Evolutionary conservation across 2,329 filamentous ascomycete species (phyloP), one percentile per base, ranked within the genome.

Genomic region (Venturia carpophila): DNA sequence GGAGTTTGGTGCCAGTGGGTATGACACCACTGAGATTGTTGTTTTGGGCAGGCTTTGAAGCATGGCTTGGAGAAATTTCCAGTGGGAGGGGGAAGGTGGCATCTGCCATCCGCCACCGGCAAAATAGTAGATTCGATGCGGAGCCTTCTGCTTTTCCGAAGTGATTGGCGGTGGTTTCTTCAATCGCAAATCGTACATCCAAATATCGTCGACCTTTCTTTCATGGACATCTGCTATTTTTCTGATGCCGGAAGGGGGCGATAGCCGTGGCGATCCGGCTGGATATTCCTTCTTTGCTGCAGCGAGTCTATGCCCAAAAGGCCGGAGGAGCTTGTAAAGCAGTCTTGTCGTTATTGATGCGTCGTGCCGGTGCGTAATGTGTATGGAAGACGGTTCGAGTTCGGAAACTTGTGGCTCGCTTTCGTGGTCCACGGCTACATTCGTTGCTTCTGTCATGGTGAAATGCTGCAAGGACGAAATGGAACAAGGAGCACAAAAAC

Each of bases 41-140:
- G 64, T 60, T 21, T 27, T 30, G 0, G 75, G 72, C 3, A 84
- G 67, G 0, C 77, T 70, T 2, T 72, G 71, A 0, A 77, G 77
- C 5, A 85, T 71, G 64, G 81, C 77, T 0, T 78, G 74, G 62
- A 78, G 75, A 7, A 84, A 71, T 6, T 75, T 75, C 82, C 83
- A 86, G 67, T 86, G 84, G 60, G 82, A 75, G 0, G 72, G 68
- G 3, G 76, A 77, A 0, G 84, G 79, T 0, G 80, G 80, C 68
- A 75, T 75, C 66, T 82, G 81, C 79, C 83, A 86, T 3, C 81
- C 82, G 7, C 83, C 83, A 1, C 83, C 84, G 0, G 77, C 76
- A 67, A 84, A 84, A 66, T 85, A 86, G 67, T 82, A 80, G 30
- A 86, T 73, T 41, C 65, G 65, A 24, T 64, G 61, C 65, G 63